Evolutionary conservation across 805 yeast species (phyloP).

Genomic region (Kregervanrija fluxuum): DNA sequence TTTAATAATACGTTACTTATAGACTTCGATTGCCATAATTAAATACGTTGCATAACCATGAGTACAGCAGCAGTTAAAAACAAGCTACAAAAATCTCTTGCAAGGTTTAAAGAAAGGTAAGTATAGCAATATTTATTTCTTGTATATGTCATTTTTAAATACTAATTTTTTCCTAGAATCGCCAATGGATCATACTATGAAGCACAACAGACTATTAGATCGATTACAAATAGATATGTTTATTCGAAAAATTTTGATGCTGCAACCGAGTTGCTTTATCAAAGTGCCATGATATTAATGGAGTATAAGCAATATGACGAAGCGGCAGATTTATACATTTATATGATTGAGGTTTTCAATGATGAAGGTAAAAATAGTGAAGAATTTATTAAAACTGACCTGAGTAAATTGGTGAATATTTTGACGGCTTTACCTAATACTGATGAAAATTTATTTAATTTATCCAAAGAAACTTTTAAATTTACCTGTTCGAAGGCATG

Average conservation of each 20-base stretch:
- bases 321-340: constrained; percentile 67
- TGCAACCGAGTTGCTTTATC: constrained; percentile 67
- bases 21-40: neutral
- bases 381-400: constrained; percentile 18
- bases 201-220: constrained; percentile 91
- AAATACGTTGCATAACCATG: constrained; percentile 11
- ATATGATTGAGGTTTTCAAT: constrained; percentile 64
- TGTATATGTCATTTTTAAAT: neutral
- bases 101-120: constrained; percentile 48
- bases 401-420: constrained; percentile 35
- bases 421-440: constrained; percentile 35
- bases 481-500: constrained; percentile 55
- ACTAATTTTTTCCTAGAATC: constrained; percentile 36
- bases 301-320: constrained; percentile 71
- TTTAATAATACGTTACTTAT: neutral
- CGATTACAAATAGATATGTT: constrained; percentile 80
- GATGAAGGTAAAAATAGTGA: constrained; percentile 32
- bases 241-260: constrained; percentile 57
- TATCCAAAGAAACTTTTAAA: constrained; percentile 55
- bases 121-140: constrained; percentile 1
- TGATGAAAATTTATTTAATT: constrained; percentile 59
- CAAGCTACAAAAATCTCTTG: constrained; percentile 52
- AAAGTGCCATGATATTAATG: constrained; percentile 63
- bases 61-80: constrained; percentile 15
- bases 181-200: constrained; percentile 77